Conservation (phyloP, 2,329 filamentous ascomycete species). For the Venturia effusa region DNA sequence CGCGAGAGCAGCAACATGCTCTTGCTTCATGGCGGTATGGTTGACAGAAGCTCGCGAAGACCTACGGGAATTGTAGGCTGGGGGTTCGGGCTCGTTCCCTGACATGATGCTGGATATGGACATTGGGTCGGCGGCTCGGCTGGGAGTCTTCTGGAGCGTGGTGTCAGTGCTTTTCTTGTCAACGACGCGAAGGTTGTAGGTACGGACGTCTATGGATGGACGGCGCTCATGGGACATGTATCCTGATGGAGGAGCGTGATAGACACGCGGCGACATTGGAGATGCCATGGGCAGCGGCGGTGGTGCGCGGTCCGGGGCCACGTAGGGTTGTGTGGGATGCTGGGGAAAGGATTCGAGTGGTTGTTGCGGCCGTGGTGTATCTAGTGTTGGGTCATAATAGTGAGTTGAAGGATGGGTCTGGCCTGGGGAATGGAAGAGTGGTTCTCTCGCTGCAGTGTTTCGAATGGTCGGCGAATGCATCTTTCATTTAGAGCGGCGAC, state of each 20-base stretch:
- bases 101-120: constrained; percentile 92
- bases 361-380: constrained; percentile 26
- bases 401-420: constrained; percentile 19
- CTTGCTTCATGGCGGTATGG: constrained; percentile 26
- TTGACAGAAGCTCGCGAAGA: constrained; percentile 7
- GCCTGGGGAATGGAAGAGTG: constrained; percentile 17
- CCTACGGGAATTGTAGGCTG: constrained; percentile 25
- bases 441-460: constrained; percentile 9
- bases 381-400: constrained; percentile 40
- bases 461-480: background rate
- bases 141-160: constrained; percentile 46
- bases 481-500: background rate
- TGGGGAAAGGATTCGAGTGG: constrained; percentile 24
- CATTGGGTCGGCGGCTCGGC: constrained; percentile 76
- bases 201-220: constrained; percentile 3
- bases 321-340: constrained; percentile 16
- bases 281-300: constrained; percentile 3
- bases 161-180: background rate
- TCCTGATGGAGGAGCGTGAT: constrained; percentile 12
- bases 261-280: constrained; percentile 7
- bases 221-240: constrained; percentile 17
- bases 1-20: constrained; percentile 19
- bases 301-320: background rate
- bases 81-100: constrained; percentile 54
- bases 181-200: background rate